Conservation (phyloP, 2,329 filamentous ascomycete species). For the Scytalidium lignicola region DNA sequence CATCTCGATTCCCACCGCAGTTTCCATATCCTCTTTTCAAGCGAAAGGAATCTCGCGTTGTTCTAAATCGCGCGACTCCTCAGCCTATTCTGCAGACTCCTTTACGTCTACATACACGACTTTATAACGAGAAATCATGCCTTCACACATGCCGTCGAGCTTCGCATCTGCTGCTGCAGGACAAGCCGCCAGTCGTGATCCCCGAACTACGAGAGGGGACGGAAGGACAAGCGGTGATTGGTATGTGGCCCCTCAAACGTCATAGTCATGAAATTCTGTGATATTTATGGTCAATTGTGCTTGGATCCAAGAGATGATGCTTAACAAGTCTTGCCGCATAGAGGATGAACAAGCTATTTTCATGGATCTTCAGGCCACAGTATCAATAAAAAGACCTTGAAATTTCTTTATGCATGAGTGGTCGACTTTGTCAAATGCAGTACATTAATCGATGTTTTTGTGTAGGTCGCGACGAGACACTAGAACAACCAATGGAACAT, state of each 20-base stretch:
- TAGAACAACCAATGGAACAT: constrained; percentile 55
- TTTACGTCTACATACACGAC: constrained; percentile 1
- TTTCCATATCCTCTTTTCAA: not conserved
- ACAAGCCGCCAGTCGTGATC: constrained; percentile 59
- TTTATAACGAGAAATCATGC: constrained; percentile 41
- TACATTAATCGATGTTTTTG: not conserved
- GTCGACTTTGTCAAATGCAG: not conserved
- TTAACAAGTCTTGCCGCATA: not conserved
- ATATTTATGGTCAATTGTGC: not conserved
- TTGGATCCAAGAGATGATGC: not conserved
- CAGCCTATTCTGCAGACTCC: not conserved
- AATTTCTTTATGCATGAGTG: not conserved
- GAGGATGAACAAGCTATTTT: not conserved
- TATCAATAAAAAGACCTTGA: not conserved
- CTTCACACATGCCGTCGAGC: constrained; percentile 73
- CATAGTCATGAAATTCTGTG: constrained; percentile 6
- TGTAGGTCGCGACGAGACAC: constrained; percentile 53
- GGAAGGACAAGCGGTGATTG: constrained; percentile 63
- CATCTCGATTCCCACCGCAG: not conserved
- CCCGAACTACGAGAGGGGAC: constrained; percentile 53
- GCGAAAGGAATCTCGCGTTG: constrained; percentile 1
- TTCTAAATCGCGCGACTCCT: not conserved
- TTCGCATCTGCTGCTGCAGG: constrained; percentile 80
- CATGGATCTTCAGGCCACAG: too few species aligned
- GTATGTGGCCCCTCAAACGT: constrained; percentile 44